Conservation (phyloP, 306 rosid genomes). For the Pyrus pyrifolia region DNA sequence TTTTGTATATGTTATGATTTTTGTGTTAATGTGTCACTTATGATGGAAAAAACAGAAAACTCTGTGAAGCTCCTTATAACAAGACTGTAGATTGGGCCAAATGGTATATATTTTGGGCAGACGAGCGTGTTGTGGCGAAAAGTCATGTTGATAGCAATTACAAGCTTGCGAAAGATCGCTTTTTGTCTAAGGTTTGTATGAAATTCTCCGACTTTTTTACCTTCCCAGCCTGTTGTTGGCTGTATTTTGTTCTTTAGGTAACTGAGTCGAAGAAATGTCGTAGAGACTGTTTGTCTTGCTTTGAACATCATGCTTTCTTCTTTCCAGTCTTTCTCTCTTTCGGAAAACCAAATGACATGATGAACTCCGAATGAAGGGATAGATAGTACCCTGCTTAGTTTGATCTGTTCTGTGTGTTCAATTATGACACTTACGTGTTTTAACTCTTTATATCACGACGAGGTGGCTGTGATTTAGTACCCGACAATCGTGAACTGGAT, state of each 20-base stretch:
- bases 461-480: not conserved
- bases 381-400: not conserved
- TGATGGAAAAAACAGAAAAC: conserved; percentile 62
- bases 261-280: not conserved
- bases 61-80: conserved; percentile 80
- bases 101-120: conserved; percentile 98
- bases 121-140: conserved; percentile 91
- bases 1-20: conserved; percentile 31
- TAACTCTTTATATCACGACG: not conserved
- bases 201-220: conserved; percentile 2
- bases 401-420: not conserved
- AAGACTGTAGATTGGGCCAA: conserved; percentile 95
- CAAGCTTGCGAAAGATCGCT: conserved; percentile 79
- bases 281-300: not conserved
- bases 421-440: not conserved
- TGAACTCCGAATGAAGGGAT: not conserved
- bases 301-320: not conserved
- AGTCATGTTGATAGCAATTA: conserved; percentile 87
- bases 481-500: not conserved
- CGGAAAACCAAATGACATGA: not conserved
- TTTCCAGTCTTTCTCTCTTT: not conserved
- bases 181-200: conserved; percentile 76
- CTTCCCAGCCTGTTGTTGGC: conserved; percentile 2
- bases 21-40: conserved; percentile 34
- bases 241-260: not conserved